These are phyloP conservation scores for Leccinum subtestaceum DNA, from an alignment of 768 basidiomycete genomes.

Conservation along the genomic window DNA sequence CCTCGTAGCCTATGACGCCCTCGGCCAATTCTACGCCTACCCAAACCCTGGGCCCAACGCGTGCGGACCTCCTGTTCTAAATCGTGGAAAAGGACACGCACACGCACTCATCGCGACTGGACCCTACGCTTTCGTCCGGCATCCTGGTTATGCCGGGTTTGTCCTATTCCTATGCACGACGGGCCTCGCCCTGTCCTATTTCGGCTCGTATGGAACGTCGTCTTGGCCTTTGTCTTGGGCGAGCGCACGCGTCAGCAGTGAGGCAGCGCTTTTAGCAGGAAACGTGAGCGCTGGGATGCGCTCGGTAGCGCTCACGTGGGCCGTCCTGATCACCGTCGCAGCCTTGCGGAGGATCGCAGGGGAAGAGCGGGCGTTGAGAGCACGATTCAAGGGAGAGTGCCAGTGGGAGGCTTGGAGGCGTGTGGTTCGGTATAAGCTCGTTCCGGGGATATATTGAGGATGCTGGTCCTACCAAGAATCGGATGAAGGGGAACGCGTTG, in stretches of 20 bases:
- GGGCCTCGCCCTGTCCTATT: conserved; percentile 13
- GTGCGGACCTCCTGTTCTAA: not conserved
- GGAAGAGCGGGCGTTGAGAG: conserved; percentile 13
- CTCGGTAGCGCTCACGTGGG: conserved; percentile 7
- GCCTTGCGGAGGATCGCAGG: conserved; percentile 8
- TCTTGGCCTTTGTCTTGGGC: not conserved
- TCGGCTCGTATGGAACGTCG: not conserved
- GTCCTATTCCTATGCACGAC: conserved; percentile 19
- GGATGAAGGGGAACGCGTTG: conserved; percentile 60
- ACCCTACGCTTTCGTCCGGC: conserved; percentile 29
- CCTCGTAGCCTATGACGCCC: conserved; percentile 26
- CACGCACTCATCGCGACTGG: conserved; percentile 29
- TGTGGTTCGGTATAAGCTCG: conserved; percentile 45
- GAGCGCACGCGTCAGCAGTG: not conserved
- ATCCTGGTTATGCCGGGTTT: conserved; percentile 34
- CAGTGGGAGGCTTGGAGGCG: conserved; percentile 40
- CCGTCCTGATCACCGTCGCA: conserved; percentile 2
- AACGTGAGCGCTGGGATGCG: conserved; percentile 33
- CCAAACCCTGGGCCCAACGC: conserved; percentile 4
- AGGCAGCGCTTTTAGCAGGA: not conserved
- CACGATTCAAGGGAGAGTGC: conserved; percentile 17
- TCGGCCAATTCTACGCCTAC: conserved; percentile 25
- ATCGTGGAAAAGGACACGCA: conserved; percentile 1
- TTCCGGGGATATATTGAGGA: conserved; percentile 45
- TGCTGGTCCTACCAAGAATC: conserved; percentile 5